phyloP scores from a whole-genome alignment of 352 stramenopile species.

The Pythium angustatum region DNA sequence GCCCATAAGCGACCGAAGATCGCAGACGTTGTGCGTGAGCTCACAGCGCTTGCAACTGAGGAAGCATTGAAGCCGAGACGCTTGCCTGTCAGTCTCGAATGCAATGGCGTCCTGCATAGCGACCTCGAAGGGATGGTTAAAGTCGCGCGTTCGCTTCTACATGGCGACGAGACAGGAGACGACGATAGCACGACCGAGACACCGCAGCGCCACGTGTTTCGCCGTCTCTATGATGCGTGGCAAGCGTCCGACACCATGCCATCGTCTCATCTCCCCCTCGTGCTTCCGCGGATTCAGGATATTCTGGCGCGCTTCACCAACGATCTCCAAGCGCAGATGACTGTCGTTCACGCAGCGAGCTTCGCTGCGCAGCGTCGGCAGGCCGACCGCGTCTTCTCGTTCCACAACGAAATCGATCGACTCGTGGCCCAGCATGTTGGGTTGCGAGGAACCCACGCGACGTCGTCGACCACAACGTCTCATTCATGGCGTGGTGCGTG shows the following conservation, averaged over 20 bases:
- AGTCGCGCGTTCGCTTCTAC: too few relatives aligned
- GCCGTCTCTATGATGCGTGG: too few relatives aligned
- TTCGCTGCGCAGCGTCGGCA: slow-evolving; percentile 5
- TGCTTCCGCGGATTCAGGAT: not conserved
- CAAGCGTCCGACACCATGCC: too few relatives aligned
- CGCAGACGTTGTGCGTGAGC: not conserved
- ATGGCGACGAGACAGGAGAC: too few relatives aligned
- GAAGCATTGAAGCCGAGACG: too few relatives aligned
- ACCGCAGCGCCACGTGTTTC: too few relatives aligned
- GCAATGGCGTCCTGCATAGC: too few relatives aligned
- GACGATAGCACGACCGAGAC: too few relatives aligned
- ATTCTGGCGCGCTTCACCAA: not conserved
- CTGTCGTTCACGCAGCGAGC: not conserved
- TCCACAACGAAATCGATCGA: slow-evolving; percentile 15
- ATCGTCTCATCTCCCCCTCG: too few relatives aligned
- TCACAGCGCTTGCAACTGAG: not conserved
- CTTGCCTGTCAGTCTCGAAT: too few relatives aligned
- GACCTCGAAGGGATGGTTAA: too few relatives aligned
- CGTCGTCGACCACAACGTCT: not conserved
- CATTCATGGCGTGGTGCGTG: not conserved
- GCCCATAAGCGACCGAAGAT: not conserved
- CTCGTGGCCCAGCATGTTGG: not conserved
- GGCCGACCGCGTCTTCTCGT: not conserved
- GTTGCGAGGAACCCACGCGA: not conserved
- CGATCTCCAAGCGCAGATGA: not conserved